These are phyloP conservation scores for Podospora anserina DNA, from an alignment of 495 filamentous ascomycete species.

Conservation along the genomic window DNA sequence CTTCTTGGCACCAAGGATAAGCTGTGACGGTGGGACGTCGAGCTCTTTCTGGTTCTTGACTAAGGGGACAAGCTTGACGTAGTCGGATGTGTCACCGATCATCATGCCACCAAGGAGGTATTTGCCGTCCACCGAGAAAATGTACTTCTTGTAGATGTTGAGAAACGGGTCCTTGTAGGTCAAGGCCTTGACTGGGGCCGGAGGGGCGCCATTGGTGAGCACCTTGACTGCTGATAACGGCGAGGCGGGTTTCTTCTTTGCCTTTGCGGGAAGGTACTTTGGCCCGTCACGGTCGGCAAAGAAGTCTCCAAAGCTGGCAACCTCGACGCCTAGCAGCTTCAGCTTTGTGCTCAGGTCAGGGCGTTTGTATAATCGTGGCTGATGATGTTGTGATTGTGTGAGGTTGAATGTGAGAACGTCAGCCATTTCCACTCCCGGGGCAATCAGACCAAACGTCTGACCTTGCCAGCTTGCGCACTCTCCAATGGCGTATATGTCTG, in stretches of 20 bases:
- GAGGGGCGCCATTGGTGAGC: constrained; percentile 52
- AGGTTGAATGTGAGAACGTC: constrained; percentile 95
- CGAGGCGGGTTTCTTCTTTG: constrained; percentile 34
- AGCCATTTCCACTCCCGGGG: constrained; percentile 93
- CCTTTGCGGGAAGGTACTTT: constrained; percentile 62
- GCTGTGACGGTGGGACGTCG: constrained; percentile 77
- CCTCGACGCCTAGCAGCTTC: constrained; percentile 89
- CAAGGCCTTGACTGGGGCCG: constrained; percentile 73
- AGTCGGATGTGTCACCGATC: constrained; percentile 94
- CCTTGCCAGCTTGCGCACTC: constrained; percentile 95
- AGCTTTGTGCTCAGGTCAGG: constrained; percentile 93
- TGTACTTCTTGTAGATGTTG: constrained; percentile 94
- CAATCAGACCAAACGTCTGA: constrained; percentile 91
- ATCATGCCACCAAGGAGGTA: constrained; percentile 96
- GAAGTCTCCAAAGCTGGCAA: constrained; percentile 94
- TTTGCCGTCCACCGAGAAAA: constrained; percentile 90
- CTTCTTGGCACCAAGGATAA: constrained; percentile 81
- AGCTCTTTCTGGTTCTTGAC: constrained; percentile 84
- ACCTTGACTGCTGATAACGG: constrained; percentile 35
- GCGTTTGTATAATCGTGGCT: constrained; percentile 68
- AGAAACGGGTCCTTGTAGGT: constrained; percentile 92
- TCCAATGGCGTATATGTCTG: constrained; percentile 84
- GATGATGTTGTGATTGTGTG: constrained; percentile 72
- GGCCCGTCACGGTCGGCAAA: constrained; percentile 91
- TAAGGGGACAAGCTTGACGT: constrained; percentile 91